Conservation (phyloP, 768 basidiomycete species). For the Boletus rubropictus region DNA sequence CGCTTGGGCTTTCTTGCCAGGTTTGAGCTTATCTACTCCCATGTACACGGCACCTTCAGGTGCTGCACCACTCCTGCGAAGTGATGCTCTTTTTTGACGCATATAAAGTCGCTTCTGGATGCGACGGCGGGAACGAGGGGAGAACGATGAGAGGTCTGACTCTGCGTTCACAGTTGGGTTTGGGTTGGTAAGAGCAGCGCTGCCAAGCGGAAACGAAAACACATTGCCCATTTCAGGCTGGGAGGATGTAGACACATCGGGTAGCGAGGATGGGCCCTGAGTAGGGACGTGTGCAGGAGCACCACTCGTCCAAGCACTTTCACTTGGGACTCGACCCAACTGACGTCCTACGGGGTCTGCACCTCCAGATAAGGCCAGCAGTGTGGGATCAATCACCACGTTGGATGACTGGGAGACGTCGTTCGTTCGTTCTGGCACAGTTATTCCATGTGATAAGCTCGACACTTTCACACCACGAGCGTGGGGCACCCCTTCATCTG, state of each 20-base stretch:
- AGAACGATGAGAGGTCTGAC: constrained; percentile 29
- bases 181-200: neutral
- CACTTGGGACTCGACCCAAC: neutral
- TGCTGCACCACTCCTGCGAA: constrained; percentile 30
- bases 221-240: neutral
- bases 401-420: constrained; percentile 4
- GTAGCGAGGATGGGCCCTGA: neutral
- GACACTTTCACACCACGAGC: neutral
- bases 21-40: constrained; percentile 31
- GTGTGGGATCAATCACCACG: constrained; percentile 27
- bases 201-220: neutral
- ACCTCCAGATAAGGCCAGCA: constrained; percentile 25
- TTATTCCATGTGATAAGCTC: neutral
- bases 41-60: neutral
- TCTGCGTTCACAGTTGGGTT: constrained; percentile 1
- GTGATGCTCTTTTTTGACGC: constrained; percentile 60
- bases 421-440: neutral
- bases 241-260: neutral
- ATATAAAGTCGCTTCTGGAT: constrained; percentile 61
- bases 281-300: neutral
- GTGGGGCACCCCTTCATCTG: constrained; percentile 2
- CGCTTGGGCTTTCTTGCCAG: constrained; percentile 29
- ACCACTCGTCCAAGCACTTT: neutral
- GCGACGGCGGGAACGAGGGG: constrained; percentile 49
- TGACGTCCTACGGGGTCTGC: neutral